Evolutionary conservation across 306 rosid species (phyloP).

Genomic region (Ziziphus jujuba): DNA sequence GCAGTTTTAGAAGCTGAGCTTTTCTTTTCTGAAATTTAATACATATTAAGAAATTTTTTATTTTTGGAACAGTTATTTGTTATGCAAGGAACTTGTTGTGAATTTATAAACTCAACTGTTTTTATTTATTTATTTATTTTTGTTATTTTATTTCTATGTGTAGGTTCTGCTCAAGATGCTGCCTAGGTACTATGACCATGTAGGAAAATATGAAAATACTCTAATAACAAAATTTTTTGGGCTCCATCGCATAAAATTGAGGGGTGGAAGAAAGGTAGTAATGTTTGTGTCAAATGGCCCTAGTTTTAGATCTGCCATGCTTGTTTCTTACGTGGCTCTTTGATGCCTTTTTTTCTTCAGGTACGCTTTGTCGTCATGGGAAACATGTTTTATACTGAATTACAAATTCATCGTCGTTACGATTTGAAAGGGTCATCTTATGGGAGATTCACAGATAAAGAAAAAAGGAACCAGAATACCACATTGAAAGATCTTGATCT

Average conservation of each 20-base stretch:
- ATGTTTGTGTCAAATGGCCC: constrained; percentile 20
- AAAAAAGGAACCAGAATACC: constrained; percentile 54
- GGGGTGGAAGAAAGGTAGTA: constrained; percentile 82
- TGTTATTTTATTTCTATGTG: constrained; percentile 8
- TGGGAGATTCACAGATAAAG: constrained; percentile 70
- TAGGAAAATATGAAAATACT: constrained; percentile 73
- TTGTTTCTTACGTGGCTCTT: neutral
- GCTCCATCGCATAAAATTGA: constrained; percentile 76
- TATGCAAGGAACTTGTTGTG: neutral
- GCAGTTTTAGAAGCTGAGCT: no score
- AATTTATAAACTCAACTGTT: neutral
- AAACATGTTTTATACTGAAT: constrained; percentile 91
- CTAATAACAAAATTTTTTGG: constrained; percentile 94
- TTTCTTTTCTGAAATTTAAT: no score
- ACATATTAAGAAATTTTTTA: no score
- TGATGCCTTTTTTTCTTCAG: constrained; percentile 39
- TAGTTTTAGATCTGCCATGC: constrained; percentile 19
- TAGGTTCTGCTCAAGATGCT: constrained; percentile 92
- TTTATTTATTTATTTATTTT: constrained; percentile 11
- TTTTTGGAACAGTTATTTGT: neutral
- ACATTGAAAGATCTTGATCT: constrained; percentile 93
- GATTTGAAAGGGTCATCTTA: constrained; percentile 91
- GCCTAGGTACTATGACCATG: constrained; percentile 79
- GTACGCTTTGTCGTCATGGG: constrained; percentile 99
- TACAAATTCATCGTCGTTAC: constrained; percentile 84